Percentiles rank a stretch among this genome's conserved stretches.
Conservation (phyloP, 495 filamentous ascomycete genomes). For the Aspergillus baeticus region DNA sequence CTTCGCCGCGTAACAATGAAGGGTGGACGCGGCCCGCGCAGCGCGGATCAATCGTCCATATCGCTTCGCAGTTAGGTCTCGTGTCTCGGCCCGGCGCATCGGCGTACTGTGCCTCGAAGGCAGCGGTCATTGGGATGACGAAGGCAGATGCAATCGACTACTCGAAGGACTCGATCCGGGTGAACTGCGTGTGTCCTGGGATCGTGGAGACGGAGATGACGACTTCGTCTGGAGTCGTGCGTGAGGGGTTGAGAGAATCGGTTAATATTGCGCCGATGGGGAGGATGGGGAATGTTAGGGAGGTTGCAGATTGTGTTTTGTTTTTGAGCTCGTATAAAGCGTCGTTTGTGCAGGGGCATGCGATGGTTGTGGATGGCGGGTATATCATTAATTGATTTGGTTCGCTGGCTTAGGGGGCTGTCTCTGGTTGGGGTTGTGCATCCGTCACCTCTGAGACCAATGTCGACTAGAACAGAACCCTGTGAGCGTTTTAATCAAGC, state of each 20-base stretch:
- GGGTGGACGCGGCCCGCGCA: conserved; percentile 19
- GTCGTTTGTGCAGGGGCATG: conserved; percentile 51
- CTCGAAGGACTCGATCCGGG: conserved; percentile 44
- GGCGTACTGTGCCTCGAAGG: conserved; percentile 48
- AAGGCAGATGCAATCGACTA: conserved; percentile 52
- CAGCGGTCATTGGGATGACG: conserved; percentile 47
- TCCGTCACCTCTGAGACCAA: no score
- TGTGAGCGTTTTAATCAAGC: no score
- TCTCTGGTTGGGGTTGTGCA: background rate
- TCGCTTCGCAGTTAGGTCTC: conserved; percentile 54
- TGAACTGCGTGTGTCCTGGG: conserved; percentile 56
- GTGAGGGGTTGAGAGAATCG: conserved; percentile 31
- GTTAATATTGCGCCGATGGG: conserved; percentile 51
- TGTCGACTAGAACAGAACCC: no score
- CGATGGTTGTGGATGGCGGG: conserved; percentile 53
- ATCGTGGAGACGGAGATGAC: conserved; percentile 40
- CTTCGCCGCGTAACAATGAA: conserved; percentile 33
- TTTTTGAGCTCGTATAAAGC: conserved; percentile 49
- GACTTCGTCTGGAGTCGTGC: conserved; percentile 22
- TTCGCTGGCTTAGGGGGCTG: no score
- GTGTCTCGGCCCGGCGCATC: conserved; percentile 46
- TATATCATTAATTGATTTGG: conserved; percentile 40
- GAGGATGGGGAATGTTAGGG: conserved; percentile 47
- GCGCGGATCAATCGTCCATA: conserved; percentile 50
- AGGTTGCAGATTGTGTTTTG: conserved; percentile 50